phyloP scores from a whole-genome alignment of 169 alveolate genomes.

The Babesia caballi region DNA sequence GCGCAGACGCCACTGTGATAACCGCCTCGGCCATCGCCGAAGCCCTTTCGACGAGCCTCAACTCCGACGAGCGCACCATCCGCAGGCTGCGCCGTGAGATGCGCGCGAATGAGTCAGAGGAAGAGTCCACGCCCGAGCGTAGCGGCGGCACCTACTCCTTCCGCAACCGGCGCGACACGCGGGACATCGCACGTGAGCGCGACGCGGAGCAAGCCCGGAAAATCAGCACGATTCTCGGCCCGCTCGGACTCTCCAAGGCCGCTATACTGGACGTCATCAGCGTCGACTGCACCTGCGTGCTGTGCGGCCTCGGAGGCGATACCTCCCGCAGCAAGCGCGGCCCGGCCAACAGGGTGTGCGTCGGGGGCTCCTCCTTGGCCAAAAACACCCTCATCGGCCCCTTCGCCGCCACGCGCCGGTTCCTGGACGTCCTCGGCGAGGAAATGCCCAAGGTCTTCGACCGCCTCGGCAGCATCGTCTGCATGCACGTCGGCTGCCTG shows the following conservation, averaged over 20 bases:
- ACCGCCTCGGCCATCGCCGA: too few relatives aligned
- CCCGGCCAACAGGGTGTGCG: background rate
- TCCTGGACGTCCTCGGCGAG: background rate
- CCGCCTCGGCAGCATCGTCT: conserved; percentile 15
- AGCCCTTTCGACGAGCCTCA: too few relatives aligned
- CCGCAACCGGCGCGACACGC: background rate
- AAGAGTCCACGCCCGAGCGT: background rate
- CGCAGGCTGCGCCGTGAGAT: background rate
- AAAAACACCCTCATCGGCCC: conserved; percentile 46
- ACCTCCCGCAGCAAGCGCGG: background rate
- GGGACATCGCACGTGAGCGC: background rate
- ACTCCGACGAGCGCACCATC: background rate
- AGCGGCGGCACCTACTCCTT: background rate
- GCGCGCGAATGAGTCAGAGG: background rate
- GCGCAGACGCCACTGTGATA: too few relatives aligned
- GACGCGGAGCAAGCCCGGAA: background rate
- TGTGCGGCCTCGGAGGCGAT: conserved; percentile 13
- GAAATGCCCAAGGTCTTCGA: conserved; percentile 20
- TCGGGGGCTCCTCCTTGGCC: conserved; percentile 28
- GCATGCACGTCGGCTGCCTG: conserved; percentile 39
- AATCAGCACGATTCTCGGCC: background rate
- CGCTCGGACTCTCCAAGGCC: background rate
- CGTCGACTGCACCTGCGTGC: background rate
- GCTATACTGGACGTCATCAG: background rate
- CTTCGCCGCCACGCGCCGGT: background rate